Conservation (phyloP, 768 basidiomycete genomes). For the Rhodotorula toruloides region DNA sequence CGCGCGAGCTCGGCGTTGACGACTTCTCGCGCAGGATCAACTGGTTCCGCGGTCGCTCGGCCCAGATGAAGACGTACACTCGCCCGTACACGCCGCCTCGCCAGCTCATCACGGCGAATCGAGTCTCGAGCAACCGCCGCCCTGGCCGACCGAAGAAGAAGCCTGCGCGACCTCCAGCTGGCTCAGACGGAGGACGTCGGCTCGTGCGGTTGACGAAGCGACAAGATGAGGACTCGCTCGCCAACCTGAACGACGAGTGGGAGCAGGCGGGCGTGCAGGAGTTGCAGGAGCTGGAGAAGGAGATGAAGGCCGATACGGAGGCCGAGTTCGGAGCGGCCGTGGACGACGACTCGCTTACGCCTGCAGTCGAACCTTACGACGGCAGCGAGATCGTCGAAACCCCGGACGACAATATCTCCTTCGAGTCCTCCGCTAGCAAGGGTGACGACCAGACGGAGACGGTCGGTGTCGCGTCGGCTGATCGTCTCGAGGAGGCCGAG, state of each 20-base stretch:
- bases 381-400: constrained; percentile 9
- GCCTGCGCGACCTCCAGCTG: not conserved
- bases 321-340: constrained; percentile 7
- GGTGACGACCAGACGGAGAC: not conserved
- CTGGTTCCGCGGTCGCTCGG: constrained; percentile 39
- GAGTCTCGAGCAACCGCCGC: constrained; percentile 2
- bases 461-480: not conserved
- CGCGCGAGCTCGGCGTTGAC: not conserved
- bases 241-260: not conserved
- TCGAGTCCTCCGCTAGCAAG: not conserved
- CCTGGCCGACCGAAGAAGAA: not conserved
- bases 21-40: constrained; percentile 22
- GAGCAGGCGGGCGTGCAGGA: not conserved
- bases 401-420: constrained; percentile 7
- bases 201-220: not conserved
- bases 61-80: constrained; percentile 22
- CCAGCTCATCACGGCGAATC: not conserved
- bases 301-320: not conserved
- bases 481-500: not conserved
- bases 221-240: too few relatives aligned
- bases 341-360: not conserved
- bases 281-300: constrained; percentile 14
- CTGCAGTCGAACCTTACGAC: constrained; percentile 21
- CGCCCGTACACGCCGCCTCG: constrained; percentile 15
- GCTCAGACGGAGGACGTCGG: not conserved